Conservation (phyloP, 306 rosid genomes). For the Neltuma alba region DNA sequence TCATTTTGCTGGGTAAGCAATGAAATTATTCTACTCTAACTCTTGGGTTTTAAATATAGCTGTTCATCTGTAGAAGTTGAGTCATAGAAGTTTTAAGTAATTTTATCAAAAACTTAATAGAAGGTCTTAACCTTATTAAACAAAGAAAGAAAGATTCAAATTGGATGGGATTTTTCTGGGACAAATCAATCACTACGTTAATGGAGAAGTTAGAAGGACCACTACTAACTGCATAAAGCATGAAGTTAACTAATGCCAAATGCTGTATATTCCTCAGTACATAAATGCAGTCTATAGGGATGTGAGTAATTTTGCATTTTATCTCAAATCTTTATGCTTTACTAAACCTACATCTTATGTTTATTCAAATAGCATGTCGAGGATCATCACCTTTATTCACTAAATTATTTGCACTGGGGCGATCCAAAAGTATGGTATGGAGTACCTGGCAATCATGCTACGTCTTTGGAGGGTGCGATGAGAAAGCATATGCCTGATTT, state of each 20-base stretch:
- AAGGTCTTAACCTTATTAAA: neutral
- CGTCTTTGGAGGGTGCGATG: conserved; percentile 76
- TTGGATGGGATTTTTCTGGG: neutral
- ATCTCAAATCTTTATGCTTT: conserved; percentile 22
- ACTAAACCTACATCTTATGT: conserved; percentile 60
- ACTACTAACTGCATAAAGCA: neutral
- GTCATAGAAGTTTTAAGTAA: neutral
- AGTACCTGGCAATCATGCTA: conserved; percentile 79
- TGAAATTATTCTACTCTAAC: conserved; percentile 6
- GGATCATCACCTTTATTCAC: conserved; percentile 95
- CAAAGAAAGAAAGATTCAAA: neutral
- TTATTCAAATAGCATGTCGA: conserved; percentile 85
- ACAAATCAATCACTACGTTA: neutral
- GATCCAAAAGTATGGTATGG: conserved; percentile 98
- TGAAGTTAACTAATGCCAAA: conserved; percentile 13
- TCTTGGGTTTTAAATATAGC: conserved; percentile 7
- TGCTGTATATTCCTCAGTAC: conserved; percentile 6
- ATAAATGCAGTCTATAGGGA: neutral
- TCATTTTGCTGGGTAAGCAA: conserved; percentile 98
- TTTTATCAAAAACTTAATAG: conserved; percentile 6
- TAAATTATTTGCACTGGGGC: conserved; percentile 91
- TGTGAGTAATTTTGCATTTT: conserved; percentile 27
- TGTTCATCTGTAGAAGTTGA: neutral
- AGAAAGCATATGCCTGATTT: conserved; percentile 83
- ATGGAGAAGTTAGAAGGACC: conserved; percentile 2